Evolutionary conservation across 768 basidiomycete genomes (phyloP), one percentile per base, ranked within the genome.

Genomic region (Pleurotus citrinopileatus): DNA sequence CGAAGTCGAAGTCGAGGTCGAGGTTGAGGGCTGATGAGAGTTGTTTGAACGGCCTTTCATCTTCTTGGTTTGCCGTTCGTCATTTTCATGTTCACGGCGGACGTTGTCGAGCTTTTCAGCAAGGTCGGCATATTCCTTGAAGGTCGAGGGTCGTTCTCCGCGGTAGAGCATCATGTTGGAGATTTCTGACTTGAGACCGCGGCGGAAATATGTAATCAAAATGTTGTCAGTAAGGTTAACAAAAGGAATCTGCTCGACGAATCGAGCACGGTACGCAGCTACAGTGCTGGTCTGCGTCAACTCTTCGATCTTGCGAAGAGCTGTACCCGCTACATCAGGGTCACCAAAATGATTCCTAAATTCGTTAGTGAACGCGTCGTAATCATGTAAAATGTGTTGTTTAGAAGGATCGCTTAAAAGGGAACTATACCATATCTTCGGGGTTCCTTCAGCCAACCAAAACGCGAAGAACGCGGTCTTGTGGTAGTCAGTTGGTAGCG

Each of bases 261-360:
- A 72, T 28, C 54, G 59, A 23, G 63, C 57, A 38, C 63, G 59
- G 54, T 67, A 73, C 10, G 54, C 57, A 45, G 66, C 58, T 29
- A 58, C 57, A 0, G 70, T 65, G 9, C 65, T 61, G 27, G 66
- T 66, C 53, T 73, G 72, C 38, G 57, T 57, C 20, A 74, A 66
- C 9, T 52, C 48, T 20, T 67, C 60, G 36, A 73, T 52, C 52
- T 68, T 65, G 22, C 54, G 54, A 13, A 64, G 52, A 23, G 68
- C 62, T 10, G 63, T 61, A 13, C 61, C 60, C 25, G 63, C 61
- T 7, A 61, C 54, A 46, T 68, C 61, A 26, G 62, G 54, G 42
- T 68, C 64, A 2, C 60, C 60, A 52, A 72, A 74, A 34, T 65
- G 67, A 23, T 53, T 50, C 19, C 59, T 47, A 40, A 73, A 71